Base-by-base conservation (phyloP, 2,329 filamentous ascomycete genomes). In the Remersonia thermophila region DNA sequence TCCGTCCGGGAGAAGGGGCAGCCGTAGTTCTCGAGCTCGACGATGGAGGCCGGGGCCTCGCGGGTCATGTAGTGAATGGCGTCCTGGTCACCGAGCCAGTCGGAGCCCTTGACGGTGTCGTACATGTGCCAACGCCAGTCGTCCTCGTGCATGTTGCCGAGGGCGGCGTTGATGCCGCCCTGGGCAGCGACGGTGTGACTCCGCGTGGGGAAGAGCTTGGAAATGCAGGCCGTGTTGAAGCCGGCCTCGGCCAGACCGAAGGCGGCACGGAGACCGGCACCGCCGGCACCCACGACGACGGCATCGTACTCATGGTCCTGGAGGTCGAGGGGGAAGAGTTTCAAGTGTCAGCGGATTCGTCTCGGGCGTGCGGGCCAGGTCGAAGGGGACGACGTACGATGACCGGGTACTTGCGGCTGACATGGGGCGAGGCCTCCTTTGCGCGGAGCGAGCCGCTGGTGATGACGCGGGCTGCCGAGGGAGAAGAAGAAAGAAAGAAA, bases 51-150 rank as follows among this genome's bases (percentile, higher is more conserved):
- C 25, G 87, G 86, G 43, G 87, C 87, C 66, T 95, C 87, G 55
- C 86, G 76, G 54, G 87, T 95, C 87, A 95, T 95, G 69, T 95
- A 95, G 66, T 95, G 87, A 57, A 95, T 95, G 47, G 87, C 87
- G 59, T 95, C 87, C 65, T 95, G 87, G 62, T 95, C 87, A 61
- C 87, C 87, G 35, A 95, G 76, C 87, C 87, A 95, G 69, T 95
- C 87, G 48, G 84, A 93, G 48, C 87, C 87, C 71, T 95, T 95
- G 58, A 95, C 87, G 30, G 87, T 95, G 62, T 95, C 87, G 70
- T 95, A 95, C 87, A 95, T 95, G 67, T 95, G 87, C 87, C 87
- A 95, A 70, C 86, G 79, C 87, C 87, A 95, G 67, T 95, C 86
- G 55, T 95, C 87, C 69, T 89, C 77, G 71, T 94, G 86, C 87